Evolutionary conservation across 2,329 filamentous ascomycete species (phyloP), one percentile per base, ranked within the genome.

Genomic region (Huntiella abstrusa): DNA sequence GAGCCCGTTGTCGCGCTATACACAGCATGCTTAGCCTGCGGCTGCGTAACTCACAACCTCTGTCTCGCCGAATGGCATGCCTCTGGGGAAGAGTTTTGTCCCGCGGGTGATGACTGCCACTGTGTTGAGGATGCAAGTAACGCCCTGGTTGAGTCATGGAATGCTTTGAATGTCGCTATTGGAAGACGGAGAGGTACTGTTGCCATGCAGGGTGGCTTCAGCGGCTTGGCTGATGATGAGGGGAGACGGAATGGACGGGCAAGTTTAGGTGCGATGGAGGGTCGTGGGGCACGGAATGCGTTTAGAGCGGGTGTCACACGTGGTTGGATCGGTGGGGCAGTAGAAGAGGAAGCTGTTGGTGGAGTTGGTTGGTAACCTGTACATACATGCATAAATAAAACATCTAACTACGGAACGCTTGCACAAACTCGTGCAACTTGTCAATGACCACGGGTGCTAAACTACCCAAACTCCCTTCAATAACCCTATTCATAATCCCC

Each of bases 381-480:
- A 33, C 22, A 40, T 41, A 17, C 34, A 15, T 35, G 13, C 8
- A 41, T 41, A 5, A 37, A 22, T 22, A 13, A n/a, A 5, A n/a
- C 35, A 28, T 34, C 15, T 34, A 84, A n/a, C 80, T 79, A 59
- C 83, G 74, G 67, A 88, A 88, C 45, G 83, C 82, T 66, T 98
- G 91, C 51, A 93, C 83, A 64, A 94, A 77, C 55, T 88, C 86
- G 64, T 98, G 91, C 54, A 96, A 67, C 55, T 85, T 79, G 65
- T 98, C 91, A 65, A 98, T 95, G 35, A 96, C 81, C 3, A 93
- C 84, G 0, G 87, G 86, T 54, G 92, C 87, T 55, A 92, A 78
- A 41, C 86, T 86, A 60, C 83, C 87, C 52, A 91, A 71, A 52
- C 84, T 88, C 58, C 94, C 86, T 54, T 91, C 83, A 57, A 98